These are phyloP conservation scores for Hypoxylon subgilvum DNA, from an alignment of 495 filamentous ascomycete genomes.

Conservation along the genomic window DNA sequence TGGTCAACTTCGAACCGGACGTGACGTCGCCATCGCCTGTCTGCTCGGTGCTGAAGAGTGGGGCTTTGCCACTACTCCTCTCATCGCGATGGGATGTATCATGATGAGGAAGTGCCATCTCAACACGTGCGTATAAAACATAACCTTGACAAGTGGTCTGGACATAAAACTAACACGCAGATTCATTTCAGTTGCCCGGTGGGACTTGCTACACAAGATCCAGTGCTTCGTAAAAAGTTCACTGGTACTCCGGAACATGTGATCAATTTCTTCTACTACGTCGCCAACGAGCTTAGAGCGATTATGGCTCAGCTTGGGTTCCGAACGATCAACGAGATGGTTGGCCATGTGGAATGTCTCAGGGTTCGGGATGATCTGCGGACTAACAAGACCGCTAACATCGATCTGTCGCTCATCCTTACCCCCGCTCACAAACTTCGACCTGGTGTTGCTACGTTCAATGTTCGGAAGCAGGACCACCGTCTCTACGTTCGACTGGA, in stretches of 20 bases:
- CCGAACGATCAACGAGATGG: conserved; percentile 97
- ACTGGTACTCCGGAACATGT: conserved; percentile 93
- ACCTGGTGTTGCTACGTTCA: conserved; percentile 97
- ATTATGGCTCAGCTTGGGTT: conserved; percentile 98
- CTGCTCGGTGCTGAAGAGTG: conserved; percentile 96
- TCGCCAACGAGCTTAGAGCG: conserved; percentile 95
- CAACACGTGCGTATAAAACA: neutral
- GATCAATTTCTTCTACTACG: conserved; percentile 99
- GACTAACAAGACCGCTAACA: conserved; percentile 87
- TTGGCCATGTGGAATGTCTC: conserved; percentile 88
- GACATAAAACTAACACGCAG: no score
- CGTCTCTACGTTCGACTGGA: conserved; percentile 91
- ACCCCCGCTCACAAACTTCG: conserved; percentile 96
- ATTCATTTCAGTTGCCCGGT: no score
- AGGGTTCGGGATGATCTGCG: conserved; percentile 88
- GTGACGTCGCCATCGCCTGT: conserved; percentile 96
- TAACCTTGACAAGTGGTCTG: no score
- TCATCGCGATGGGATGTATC: conserved; percentile 98
- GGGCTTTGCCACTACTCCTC: conserved; percentile 95
- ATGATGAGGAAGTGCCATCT: conserved; percentile 80
- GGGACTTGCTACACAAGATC: conserved; percentile 96
- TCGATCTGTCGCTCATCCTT: conserved; percentile 93
- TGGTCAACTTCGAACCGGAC: conserved; percentile 91
- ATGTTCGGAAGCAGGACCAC: conserved; percentile 98
- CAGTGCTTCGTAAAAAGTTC: conserved; percentile 94